Percentiles rank a stretch among this genome's conserved stretches.
phyloP scores from a whole-genome alignment of 805 yeast species.

The Zygosaccharomyces gambellarensis region DNA sequence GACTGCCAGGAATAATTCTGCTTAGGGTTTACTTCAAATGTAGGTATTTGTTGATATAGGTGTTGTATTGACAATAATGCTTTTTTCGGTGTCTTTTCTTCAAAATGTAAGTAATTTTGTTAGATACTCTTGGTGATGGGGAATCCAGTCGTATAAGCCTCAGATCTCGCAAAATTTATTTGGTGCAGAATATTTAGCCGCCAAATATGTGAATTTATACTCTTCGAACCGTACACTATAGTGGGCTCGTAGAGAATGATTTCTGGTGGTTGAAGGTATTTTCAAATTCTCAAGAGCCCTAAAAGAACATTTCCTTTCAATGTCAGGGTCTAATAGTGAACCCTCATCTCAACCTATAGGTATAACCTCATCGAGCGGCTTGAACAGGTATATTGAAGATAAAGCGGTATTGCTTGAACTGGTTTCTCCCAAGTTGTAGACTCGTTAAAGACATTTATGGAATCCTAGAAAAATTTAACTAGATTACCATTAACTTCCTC shows the following conservation, averaged over 20 bases:
- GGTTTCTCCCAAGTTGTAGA: background rate
- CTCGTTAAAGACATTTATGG: background rate
- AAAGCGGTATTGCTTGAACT: background rate
- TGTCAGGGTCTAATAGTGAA: constrained; percentile 1
- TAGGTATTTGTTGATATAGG: background rate
- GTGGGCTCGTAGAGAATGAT: background rate
- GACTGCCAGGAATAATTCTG: background rate
- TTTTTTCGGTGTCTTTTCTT: background rate
- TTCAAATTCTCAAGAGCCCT: background rate
- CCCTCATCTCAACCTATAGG: constrained; percentile 2
- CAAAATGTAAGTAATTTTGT: background rate
- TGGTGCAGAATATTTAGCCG: background rate
- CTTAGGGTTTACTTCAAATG: background rate
- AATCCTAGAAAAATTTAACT: background rate
- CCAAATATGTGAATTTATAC: background rate
- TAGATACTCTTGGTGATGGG: background rate
- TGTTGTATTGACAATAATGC: background rate
- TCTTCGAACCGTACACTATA: too few species aligned
- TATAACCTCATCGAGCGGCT: background rate
- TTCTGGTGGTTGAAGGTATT: background rate
- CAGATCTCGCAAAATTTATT: background rate
- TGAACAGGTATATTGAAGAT: background rate
- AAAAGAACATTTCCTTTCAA: background rate
- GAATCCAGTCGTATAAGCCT: background rate
- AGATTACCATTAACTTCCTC: background rate